Percentiles rank a stretch among this genome's conserved stretches.
Conservation (phyloP, 2,329 filamentous ascomycete species). For the Penicillium brevicompactum region DNA sequence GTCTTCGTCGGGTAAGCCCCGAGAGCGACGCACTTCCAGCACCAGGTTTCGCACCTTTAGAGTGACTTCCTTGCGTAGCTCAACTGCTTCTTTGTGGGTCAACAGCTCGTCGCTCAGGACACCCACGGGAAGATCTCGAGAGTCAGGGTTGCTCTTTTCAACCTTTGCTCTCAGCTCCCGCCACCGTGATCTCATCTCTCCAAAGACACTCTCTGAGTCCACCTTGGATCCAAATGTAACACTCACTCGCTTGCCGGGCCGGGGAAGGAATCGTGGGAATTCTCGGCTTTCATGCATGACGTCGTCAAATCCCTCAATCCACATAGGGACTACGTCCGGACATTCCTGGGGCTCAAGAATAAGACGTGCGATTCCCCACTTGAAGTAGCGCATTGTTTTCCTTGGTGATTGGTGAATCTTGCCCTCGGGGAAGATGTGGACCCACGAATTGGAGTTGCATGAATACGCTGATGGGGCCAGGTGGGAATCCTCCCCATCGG, state of each 20-base stretch:
- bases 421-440: slow-evolving; percentile 95
- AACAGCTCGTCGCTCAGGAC: slow-evolving; percentile 67
- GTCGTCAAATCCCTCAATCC: slow-evolving; percentile 84
- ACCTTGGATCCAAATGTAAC: slow-evolving; percentile 66
- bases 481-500: slow-evolving; percentile 52
- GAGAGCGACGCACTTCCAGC: slow-evolving; percentile 69
- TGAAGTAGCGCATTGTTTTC: slow-evolving; percentile 89
- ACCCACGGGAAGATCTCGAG: slow-evolving; percentile 47
- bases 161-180: slow-evolving; percentile 61
- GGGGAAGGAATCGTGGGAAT: slow-evolving; percentile 80
- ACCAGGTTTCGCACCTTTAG: slow-evolving; percentile 77
- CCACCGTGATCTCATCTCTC: slow-evolving; percentile 76
- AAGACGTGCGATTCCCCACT: slow-evolving; percentile 90
- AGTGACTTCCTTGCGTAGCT: slow-evolving; percentile 78
- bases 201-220: slow-evolving; percentile 74
- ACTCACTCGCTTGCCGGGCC: slow-evolving; percentile 66
- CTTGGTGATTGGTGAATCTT: slow-evolving; percentile 85
- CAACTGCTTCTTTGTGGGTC: slow-evolving; percentile 72
- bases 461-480: slow-evolving; percentile 71
- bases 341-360: slow-evolving; percentile 87
- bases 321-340: slow-evolving; percentile 90
- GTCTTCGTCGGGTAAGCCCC: slow-evolving; percentile 79
- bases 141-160: slow-evolving; percentile 48
- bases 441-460: slow-evolving; percentile 74
- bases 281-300: slow-evolving; percentile 83